Evolutionary conservation across 108 stramenopile species (phyloP).

Genomic region (Skeletonema potamos): DNA sequence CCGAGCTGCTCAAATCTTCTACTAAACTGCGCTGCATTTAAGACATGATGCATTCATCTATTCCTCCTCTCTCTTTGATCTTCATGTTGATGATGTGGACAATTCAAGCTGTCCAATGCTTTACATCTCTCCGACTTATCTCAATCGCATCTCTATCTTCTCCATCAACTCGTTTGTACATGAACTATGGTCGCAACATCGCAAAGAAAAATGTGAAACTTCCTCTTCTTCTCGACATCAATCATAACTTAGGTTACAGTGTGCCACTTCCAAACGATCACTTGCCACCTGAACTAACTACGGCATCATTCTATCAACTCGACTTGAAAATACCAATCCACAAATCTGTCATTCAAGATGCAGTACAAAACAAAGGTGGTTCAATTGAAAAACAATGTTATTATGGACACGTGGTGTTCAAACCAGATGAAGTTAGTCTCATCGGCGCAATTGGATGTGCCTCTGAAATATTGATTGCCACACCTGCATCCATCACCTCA

Average conservation of each 20-base stretch:
- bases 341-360: constrained; percentile 66
- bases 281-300: constrained; percentile 70
- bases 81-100: background rate
- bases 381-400: constrained; percentile 12
- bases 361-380: constrained; percentile 21
- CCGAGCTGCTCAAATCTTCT: too few species aligned
- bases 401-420: constrained; percentile 75
- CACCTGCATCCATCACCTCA: constrained; percentile 14
- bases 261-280: constrained; percentile 74
- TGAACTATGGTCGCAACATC: constrained; percentile 23
- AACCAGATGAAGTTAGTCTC: constrained; percentile 30
- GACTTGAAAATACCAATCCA: constrained; percentile 58
- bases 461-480: constrained; percentile 61
- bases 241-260: constrained; percentile 10
- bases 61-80: background rate
- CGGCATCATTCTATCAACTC: constrained; percentile 71
- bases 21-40: background rate
- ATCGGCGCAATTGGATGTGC: constrained; percentile 83
- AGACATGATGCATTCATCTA: background rate
- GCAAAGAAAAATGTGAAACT: constrained; percentile 41
- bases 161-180: constrained; percentile 12
- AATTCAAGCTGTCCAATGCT: background rate
- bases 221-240: constrained; percentile 40
- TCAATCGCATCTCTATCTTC: background rate
- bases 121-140: background rate